Conservation (phyloP, 306 rosid genomes). For the Mimosa bimucronata region DNA sequence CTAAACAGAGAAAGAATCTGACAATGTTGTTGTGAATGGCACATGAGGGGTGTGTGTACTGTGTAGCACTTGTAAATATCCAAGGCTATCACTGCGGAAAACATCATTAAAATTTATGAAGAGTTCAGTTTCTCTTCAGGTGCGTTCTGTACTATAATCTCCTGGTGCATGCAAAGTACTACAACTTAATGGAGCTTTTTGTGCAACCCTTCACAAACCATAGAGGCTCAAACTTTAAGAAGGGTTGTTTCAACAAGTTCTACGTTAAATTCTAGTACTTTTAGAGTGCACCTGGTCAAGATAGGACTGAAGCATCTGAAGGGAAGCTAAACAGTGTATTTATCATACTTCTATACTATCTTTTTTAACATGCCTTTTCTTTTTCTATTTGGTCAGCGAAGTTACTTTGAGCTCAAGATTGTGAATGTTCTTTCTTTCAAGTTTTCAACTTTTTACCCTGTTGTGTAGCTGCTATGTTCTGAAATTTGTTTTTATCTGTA, state of each 20-base stretch:
- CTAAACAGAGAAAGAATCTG: constrained; percentile 26
- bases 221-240: background rate
- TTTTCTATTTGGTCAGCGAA: constrained; percentile 12
- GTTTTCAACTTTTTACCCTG: constrained; percentile 1
- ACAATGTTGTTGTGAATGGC: constrained; percentile 43
- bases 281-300: background rate
- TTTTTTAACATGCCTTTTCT: background rate
- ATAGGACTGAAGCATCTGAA: background rate
- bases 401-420: constrained; percentile 18
- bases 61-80: constrained; percentile 42
- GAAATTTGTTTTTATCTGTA: constrained; percentile 37
- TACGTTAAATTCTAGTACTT: background rate
- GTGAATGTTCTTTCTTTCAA: constrained; percentile 22
- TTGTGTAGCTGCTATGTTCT: constrained; percentile 21
- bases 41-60: constrained; percentile 7
- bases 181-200: background rate
- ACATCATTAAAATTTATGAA: background rate
- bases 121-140: constrained; percentile 1
- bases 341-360: constrained; percentile 22
- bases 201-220: background rate
- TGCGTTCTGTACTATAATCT: background rate
- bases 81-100: constrained; percentile 29
- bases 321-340: background rate
- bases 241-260: no score
- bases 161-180: constrained; percentile 1